A percentile compares a stretch with the other conserved stretches of the same genome.
Conservation (phyloP, 176 grass and related monocot species). For the Neostapfia colusana region DNA sequence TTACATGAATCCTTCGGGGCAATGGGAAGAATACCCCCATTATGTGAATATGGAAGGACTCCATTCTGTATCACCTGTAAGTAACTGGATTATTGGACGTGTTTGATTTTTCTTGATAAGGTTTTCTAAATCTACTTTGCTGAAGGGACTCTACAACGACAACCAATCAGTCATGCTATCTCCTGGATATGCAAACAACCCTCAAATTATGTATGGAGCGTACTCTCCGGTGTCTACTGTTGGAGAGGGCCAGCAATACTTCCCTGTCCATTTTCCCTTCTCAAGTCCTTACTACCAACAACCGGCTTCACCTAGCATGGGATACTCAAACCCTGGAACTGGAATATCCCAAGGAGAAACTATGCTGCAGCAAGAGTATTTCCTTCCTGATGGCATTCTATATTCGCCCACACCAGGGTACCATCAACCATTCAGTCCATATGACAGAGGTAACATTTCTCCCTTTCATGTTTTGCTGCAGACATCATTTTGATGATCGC, state of each 20-base stretch:
- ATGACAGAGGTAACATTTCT: conserved; percentile 52
- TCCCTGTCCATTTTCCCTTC: conserved; percentile 56
- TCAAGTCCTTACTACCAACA: conserved; percentile 68
- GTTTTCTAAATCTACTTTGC: conserved; percentile 17
- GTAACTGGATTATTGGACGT: conserved; percentile 19
- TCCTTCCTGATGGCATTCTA: conserved; percentile 60
- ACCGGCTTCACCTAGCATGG: conserved; percentile 63
- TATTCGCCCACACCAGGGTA: conserved; percentile 68
- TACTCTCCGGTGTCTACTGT: conserved; percentile 62
- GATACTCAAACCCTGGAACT: conserved; percentile 54
- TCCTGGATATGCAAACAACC: conserved; percentile 66
- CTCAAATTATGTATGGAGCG: conserved; percentile 74
- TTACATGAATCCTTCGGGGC: conserved; percentile 53
- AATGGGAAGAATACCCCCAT: conserved; percentile 74
- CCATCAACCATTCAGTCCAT: conserved; percentile 64
- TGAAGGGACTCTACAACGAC: conserved; percentile 64
- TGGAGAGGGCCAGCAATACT: conserved; percentile 67
- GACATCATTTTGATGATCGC: conserved; percentile 18
- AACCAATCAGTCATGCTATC: conserved; percentile 61
- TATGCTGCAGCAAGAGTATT: conserved; percentile 67
- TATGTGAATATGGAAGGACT: conserved; percentile 71
- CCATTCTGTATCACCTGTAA: conserved; percentile 65
- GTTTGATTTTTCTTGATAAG: conserved; percentile 25
- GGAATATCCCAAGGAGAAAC: conserved; percentile 66
- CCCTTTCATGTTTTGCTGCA: conserved; percentile 11